Conservation (phyloP, 176 grass and related monocot species). For the Avena sativa region DNA sequence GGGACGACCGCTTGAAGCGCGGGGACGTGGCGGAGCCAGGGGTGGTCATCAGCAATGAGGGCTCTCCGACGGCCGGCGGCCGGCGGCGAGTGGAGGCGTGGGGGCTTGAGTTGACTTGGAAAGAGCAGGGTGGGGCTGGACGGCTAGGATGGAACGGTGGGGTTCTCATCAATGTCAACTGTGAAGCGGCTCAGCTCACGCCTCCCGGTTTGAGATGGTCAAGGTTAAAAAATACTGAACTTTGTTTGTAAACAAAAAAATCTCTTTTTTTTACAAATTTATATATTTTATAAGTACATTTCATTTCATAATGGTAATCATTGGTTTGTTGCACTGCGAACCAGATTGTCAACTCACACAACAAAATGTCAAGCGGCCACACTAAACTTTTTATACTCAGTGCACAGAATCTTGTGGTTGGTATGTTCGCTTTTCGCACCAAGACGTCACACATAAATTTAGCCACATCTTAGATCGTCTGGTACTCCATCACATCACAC, state of each 20-base stretch:
- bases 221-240: too few relatives aligned
- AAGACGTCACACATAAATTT: not conserved
- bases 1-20: constrained; percentile 68
- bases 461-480: not conserved
- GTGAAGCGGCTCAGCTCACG: not conserved
- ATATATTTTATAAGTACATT: too few relatives aligned
- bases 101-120: not conserved
- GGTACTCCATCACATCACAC: not conserved
- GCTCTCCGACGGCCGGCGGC: constrained; percentile 3
- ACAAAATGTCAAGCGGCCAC: not conserved
- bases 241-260: too few relatives aligned
- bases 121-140: not conserved
- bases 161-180: constrained; percentile 8
- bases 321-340: too few relatives aligned
- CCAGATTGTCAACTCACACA: too few relatives aligned
- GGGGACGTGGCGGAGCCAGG: constrained; percentile 7
- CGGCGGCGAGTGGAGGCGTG: not conserved
- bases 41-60: constrained; percentile 43
- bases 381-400: not conserved
- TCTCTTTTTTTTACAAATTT: too few relatives aligned
- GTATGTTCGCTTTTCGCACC: too few relatives aligned
- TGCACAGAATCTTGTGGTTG: too few relatives aligned
- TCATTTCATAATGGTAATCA: too few relatives aligned
- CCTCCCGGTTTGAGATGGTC: not conserved
- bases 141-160: constrained; percentile 39